Percentiles rank a stretch among this genome's conserved stretches.
phyloP scores from a whole-genome alignment of 805 yeast species.

The Tetrapisispora fleetii region DNA sequence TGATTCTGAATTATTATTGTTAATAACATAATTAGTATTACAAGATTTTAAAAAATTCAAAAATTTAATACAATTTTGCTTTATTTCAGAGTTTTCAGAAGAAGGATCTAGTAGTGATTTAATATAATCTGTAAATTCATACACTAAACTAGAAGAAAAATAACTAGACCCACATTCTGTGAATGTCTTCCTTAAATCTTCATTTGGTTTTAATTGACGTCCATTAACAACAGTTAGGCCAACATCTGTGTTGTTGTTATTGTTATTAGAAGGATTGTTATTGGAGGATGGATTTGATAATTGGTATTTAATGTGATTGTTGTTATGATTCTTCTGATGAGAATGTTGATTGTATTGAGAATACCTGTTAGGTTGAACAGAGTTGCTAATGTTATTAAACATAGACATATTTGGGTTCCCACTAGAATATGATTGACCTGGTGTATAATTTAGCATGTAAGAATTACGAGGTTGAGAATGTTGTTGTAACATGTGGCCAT shows the following conservation, averaged over 20 bases:
- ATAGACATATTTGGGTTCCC: background rate
- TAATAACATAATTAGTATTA: conserved; percentile 33
- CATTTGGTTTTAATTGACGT: conserved; percentile 49
- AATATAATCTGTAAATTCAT: conserved; percentile 31
- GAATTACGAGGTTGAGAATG: background rate
- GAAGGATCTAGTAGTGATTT: conserved; percentile 10
- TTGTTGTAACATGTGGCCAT: background rate
- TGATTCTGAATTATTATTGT: conserved; percentile 9
- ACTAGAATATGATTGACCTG: background rate
- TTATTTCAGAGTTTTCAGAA: conserved; percentile 8
- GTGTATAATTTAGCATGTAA: conserved; percentile 1
- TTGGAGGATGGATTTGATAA: background rate
- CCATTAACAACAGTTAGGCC: conserved; percentile 37
- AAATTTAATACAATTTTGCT: conserved; percentile 17
- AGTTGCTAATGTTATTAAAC: background rate
- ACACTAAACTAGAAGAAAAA: conserved; percentile 40
- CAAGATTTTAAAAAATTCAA: conserved; percentile 34
- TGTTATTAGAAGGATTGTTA: background rate
- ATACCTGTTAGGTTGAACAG: conserved; percentile 1
- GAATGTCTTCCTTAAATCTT: conserved; percentile 43
- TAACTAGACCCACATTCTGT: conserved; percentile 39
- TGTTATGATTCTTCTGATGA: background rate
- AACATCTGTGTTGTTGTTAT: conserved; percentile 34
- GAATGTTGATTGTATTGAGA: conserved; percentile 1
- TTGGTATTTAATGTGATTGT: background rate